Evolutionary conservation across 495 filamentous ascomycete species (phyloP), one percentile per base, ranked within the genome.

Genomic region (Penicillium maclennaniae): DNA sequence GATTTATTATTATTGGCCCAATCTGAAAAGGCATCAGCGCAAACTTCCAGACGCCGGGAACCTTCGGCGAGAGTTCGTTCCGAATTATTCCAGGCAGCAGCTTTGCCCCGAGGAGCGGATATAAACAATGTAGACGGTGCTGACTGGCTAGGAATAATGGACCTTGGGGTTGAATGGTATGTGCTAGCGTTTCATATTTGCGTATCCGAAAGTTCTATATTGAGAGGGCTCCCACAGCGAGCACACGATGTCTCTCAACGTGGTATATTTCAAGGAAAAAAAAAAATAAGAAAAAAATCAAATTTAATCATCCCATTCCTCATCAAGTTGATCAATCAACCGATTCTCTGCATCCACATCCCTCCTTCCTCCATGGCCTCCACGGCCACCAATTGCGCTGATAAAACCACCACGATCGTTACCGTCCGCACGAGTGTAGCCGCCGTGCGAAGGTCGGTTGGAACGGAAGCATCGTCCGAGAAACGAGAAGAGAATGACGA

Each of bases 301-400:
- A 5, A 37, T 36, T 55, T 58, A 76, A 57, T 76, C 75, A 27
- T 76, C 73, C 75, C 75, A 97, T 66, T 97, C 91, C 68, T 97
- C 93, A 65, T 98, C 95, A 44, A 96, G 79, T 66, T 96, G 89
- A 71, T 98, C 93, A 62, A 98, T 97, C 58, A 97, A 70, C 50
- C 90, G 75, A 70, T 98, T 97, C 67, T 96, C 93, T 45, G 88
- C 91, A 39, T 97, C 93, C 0, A 85, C 64, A 49, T 72, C 75
- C 49, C 53, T 66, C 43, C 75, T 76, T 15, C 71, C 73, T 41
- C 77, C 45, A 5, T 56, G 66, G 39, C 74, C 69, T 36, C 65
- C 21, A 66, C 67, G 66, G 16, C 69, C 69, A 40, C 70, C 69
- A 43, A 73, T 67, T 5, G 69, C 70, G 25, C 66, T 64, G 34